Evolutionary conservation across 768 basidiomycete species (phyloP).

Genomic region (Mrakia hoshinonis): DNA sequence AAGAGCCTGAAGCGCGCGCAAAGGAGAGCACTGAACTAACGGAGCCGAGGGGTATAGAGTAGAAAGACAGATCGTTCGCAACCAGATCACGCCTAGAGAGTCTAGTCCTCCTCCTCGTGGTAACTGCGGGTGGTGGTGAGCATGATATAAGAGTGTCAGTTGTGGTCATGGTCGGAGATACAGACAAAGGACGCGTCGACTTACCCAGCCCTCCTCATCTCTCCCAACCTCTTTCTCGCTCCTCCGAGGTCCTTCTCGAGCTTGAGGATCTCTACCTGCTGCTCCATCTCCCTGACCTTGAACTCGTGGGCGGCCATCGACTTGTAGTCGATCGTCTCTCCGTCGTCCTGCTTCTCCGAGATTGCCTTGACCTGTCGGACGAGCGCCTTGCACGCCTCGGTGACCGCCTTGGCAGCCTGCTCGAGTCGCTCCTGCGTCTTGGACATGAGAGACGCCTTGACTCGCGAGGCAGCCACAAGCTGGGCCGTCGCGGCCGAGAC

Average conservation of each 20-base stretch:
- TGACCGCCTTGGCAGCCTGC: conserved; percentile 92
- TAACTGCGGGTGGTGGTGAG: neutral
- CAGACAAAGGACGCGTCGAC: neutral
- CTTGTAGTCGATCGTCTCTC: conserved; percentile 75
- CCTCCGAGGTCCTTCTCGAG: conserved; percentile 88
- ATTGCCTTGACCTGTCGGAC: conserved; percentile 94
- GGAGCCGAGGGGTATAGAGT: no score
- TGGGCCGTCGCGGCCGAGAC: conserved; percentile 95
- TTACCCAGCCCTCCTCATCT: conserved; percentile 35
- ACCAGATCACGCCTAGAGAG: neutral
- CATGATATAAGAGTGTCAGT: neutral
- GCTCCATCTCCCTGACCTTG: conserved; percentile 97
- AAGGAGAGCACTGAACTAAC: neutral
- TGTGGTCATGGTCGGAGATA: neutral
- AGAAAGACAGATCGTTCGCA: no score
- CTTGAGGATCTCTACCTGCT: conserved; percentile 95
- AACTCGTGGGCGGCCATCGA: conserved; percentile 90
- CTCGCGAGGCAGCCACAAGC: conserved; percentile 93
- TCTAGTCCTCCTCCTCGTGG: conserved; percentile 25
- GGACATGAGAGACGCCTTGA: conserved; percentile 96
- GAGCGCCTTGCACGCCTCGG: conserved; percentile 91
- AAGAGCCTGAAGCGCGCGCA: neutral
- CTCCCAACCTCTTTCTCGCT: conserved; percentile 39
- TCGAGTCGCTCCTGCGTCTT: conserved; percentile 96
- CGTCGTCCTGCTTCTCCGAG: conserved; percentile 69